Percentiles rank a stretch among this genome's conserved stretches.
phyloP scores from a whole-genome alignment of 2,329 filamentous ascomycete genomes.

The Seiridium unicorne region DNA sequence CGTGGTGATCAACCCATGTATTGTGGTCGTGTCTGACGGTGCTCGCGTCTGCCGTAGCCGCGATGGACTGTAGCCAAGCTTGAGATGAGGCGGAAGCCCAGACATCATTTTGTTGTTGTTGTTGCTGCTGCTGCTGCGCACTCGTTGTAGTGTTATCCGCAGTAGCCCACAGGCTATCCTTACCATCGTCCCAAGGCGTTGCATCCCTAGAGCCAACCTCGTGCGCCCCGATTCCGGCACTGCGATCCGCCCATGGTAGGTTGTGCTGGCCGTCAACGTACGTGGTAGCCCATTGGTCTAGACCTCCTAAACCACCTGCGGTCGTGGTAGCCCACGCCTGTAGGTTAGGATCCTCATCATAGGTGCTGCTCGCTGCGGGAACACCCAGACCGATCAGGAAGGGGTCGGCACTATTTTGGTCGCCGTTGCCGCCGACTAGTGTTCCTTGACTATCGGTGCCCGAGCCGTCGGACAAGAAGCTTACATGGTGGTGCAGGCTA shows the following conservation, averaged over 20 bases:
- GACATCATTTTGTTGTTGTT: background rate
- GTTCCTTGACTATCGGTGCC: conserved; percentile 20
- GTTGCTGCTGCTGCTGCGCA: background rate
- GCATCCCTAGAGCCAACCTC: background rate
- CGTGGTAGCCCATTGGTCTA: conserved; percentile 11
- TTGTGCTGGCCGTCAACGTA: conserved; percentile 8
- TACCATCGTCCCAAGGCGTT: conserved; percentile 10
- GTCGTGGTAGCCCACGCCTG: conserved; percentile 7
- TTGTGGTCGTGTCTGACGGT: background rate
- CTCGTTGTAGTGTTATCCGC: background rate
- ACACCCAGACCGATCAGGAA: conserved; percentile 28
- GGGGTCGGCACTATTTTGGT: conserved; percentile 14
- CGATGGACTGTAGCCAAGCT: conserved; percentile 5
- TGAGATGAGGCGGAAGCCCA: background rate
- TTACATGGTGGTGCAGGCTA: conserved; percentile 29
- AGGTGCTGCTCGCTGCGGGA: conserved; percentile 12
- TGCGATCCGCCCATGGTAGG: conserved; percentile 3
- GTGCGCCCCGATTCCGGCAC: background rate
- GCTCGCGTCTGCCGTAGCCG: background rate
- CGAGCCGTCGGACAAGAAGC: conserved; percentile 34
- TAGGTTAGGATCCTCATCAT: conserved; percentile 13
- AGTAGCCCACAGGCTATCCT: conserved; percentile 9
- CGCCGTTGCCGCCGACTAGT: conserved; percentile 2
- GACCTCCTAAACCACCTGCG: conserved; percentile 1
- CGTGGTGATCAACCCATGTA: background rate